Base-by-base conservation (phyloP, 164 flowering plant genomes). In the Nelumbo lutea region DNA sequence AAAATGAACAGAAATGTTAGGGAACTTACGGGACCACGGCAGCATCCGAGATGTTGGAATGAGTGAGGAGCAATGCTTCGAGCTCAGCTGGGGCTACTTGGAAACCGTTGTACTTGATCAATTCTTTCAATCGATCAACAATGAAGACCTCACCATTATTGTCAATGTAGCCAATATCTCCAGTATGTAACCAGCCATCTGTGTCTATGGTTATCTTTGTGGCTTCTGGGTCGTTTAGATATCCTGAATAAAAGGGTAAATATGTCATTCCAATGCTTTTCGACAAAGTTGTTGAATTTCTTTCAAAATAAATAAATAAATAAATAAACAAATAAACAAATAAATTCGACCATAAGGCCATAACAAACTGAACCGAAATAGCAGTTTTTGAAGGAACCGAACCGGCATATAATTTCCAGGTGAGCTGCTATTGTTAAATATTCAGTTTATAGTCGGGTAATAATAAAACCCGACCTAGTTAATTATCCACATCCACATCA, bases 31-130 rank as follows among this genome's bases (percentile, higher is more conserved):
- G 74, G 14, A 88, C 84, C 13, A 89, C 94, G 7, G 91, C 90
- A 3, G 89, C 94, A 69, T 87, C 91, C 5, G 81, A 70, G 64
- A 89, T 81, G 70, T 72, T 58, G 5, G 90, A 84, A 69, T 87
- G 86, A 13, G 75, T 69, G 42, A 83, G 62, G 43, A 89, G 64
- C 72, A 89, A 50, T 0, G 87, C 87, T 71, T 89, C 94, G 0
- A 89, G 84, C 82, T 89, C 94, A 6, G 88, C 94, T 0, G 91
- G 94, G 0, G 94, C 91, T 0, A 89, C 94, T 48, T 87, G 94
- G 68, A 82, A 89, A 0, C 94, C 94, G 71, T 87, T 89, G 80
- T 82, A 87, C 46, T 89, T 89, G 62, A 89, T 89, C 57, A 89
- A 42, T 62, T 89, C 91, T 66, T 89, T 89, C 45, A 89, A 59